Evolutionary conservation across 345 rosid species (phyloP), one percentile per base, ranked within the genome.

Genomic region (Eucalyptus erythrocorys): DNA sequence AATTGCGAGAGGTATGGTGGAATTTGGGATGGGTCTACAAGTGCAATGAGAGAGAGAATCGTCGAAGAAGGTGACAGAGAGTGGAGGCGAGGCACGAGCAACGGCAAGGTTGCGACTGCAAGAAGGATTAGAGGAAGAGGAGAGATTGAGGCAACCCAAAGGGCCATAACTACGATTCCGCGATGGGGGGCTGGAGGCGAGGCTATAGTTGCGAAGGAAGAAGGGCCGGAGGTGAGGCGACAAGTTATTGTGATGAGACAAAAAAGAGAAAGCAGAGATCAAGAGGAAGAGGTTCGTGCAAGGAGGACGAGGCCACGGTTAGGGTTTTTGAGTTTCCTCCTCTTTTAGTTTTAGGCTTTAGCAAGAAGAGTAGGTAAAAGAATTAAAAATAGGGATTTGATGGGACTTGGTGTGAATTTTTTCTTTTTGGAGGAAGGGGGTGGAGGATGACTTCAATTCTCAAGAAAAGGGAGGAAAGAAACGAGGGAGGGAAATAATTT

Each of bases 121-220:
- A 16, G 4, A 2, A 51, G 57, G 10, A 0, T 3, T 0, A 19
- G 0, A 19, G 24, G 10, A 51, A 51, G 4, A 51, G 24, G 0
- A 1, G 0, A 7, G 0, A 51, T 0, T 51, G 1, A 51, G 57
- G 4, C 2, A 0, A 51, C 10, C 57, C 24, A 51, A 51, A 51
- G 57, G 24, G 24, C 24, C 0, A 0, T 51, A 51, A 51, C 24
- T 51, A 0, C 2, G 1, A 51, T 51, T 19, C 24, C 0, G 10
- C 0, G 1, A 51, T 19, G 4, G 2, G 19, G 10, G 55, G 10
- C 10, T 0, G 0, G 1, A 51, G 55, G 4, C 0, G 0, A 19
- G 55, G 2, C 24, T 51, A 51, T 7, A 3, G 55, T 1, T 51
- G 0, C 4, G 0, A 19, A 51, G 55, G 24, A 51, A 51, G 24